phyloP scores from a whole-genome alignment of 306 rosid species.

The Fagus crenata region DNA sequence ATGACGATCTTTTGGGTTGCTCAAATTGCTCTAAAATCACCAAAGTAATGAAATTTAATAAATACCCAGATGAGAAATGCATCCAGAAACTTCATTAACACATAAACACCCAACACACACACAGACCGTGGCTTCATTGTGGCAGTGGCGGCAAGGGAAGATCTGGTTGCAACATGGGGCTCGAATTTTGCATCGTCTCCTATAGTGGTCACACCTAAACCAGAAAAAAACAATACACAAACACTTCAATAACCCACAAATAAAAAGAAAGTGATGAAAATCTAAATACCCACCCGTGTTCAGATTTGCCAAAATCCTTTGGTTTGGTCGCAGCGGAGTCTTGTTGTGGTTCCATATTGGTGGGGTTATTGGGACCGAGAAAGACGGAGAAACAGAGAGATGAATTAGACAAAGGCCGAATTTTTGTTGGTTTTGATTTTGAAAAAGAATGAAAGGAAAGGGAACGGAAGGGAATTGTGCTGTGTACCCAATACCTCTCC shows the following conservation, averaged over 20 bases:
- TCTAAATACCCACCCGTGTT: constrained; percentile 35
- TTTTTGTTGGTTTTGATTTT: too few relatives aligned
- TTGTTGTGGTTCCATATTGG: neutral
- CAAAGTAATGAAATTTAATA: neutral
- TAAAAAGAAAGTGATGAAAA: neutral
- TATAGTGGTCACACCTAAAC: constrained; percentile 59
- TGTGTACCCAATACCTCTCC: too few relatives aligned
- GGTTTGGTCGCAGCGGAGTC: neutral
- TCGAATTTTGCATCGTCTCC: constrained; percentile 64
- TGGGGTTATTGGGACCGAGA: too few relatives aligned
- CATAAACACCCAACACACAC: neutral
- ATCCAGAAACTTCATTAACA: neutral
- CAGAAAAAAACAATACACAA: neutral
- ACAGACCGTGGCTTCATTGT: constrained; percentile 62
- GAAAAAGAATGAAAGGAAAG: too few relatives aligned
- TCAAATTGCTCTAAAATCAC: constrained; percentile 46
- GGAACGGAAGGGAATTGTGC: too few relatives aligned
- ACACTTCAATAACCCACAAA: neutral
- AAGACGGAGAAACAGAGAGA: too few relatives aligned
- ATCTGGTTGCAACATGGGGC: constrained; percentile 70
- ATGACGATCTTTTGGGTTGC: constrained; percentile 51
- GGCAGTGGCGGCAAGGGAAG: constrained; percentile 72
- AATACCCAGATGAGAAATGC: neutral
- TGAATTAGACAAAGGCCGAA: too few relatives aligned
- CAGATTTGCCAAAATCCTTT: constrained; percentile 40